Evolutionary conservation across 2,329 filamentous ascomycete genomes (phyloP), one percentile per base, ranked within the genome.

Genomic region (Sclerotinia minor): DNA sequence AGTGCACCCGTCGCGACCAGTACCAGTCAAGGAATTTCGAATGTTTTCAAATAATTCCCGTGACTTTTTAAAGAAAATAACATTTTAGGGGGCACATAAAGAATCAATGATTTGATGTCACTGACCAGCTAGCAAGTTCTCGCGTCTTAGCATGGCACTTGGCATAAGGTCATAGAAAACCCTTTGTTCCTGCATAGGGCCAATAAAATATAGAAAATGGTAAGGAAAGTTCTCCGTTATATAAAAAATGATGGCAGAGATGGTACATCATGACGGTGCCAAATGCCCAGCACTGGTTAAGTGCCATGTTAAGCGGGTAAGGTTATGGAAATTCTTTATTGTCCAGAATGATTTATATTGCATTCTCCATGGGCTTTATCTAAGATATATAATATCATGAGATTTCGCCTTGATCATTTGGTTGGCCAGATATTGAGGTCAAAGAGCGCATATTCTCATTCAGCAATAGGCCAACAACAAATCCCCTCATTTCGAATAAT

Each of bases 71-170:
- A 24, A 47, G 15, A 26, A 49, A 29, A 15, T 6, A 5, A 35
- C 9, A 4, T 49, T 47, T n/a, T 8, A 45, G 32, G 35, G 35
- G 54, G 32, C 8, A 3, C 13, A 57, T 11, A 17, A 24, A 57
- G 19, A 24, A 38, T 57, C 21, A 57, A 17, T 15, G 32, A 38
- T 57, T 41, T 21, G 54, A 57, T 32, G 54, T 57, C 54, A 57
- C 54, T 57, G 13, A 5, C 11, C 17, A 24, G 13, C 54, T 57
- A 41, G 41, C 13, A 57, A 13, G 32, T 7, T 15, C 54, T 41
- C 21, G 32, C 13, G 32, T 9, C 32, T 57, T 57, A 21, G 32
- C 32, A 24, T 19, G 9, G 13, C 11, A 24, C 21, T 57, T 38
- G 54, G 32, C 54, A 41, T 24, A 57, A 57, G 54, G 32, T 57